Conservation (phyloP, 306 rosid species). For the Vicia villosa region DNA sequence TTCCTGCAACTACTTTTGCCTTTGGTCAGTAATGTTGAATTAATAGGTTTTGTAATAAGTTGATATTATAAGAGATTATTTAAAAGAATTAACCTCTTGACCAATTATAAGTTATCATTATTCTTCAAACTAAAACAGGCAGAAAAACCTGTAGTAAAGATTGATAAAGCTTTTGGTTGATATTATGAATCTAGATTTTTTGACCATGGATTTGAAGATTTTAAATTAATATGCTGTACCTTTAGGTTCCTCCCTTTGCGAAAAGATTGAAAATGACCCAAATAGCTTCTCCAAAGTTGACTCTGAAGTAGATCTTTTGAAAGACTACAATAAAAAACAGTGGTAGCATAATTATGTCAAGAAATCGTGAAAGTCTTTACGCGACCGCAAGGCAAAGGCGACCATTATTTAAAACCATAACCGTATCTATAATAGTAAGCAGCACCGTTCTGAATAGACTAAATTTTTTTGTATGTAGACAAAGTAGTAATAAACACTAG, state of each 20-base stretch:
- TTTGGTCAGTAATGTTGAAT: constrained; percentile 37
- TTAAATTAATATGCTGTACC: constrained; percentile 45
- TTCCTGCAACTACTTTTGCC: constrained; percentile 45
- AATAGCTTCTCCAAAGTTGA: constrained; percentile 73
- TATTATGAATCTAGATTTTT: constrained; percentile 22
- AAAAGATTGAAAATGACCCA: constrained; percentile 84
- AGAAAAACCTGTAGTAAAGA: constrained; percentile 6
- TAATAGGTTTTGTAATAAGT: not conserved
- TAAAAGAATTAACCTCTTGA: not conserved
- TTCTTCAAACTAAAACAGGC: constrained; percentile 21
- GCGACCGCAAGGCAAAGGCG: no score
- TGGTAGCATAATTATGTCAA: constrained; percentile 8
- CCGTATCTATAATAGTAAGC: not conserved
- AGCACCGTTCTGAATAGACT: not conserved
- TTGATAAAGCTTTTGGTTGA: constrained; percentile 22
- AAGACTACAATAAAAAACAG: constrained; percentile 47
- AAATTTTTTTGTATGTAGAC: no score
- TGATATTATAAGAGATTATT: not conserved
- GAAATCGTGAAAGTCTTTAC: no score
- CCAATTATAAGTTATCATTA: not conserved
- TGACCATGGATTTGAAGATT: constrained; percentile 13
- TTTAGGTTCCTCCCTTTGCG: constrained; percentile 67
- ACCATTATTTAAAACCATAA: no score
- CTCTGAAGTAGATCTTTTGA: constrained; percentile 87
- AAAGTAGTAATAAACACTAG: no score